These are phyloP conservation scores for Rhizophora mangle DNA, from an alignment of 345 rosid species.

Conservation along the genomic window DNA sequence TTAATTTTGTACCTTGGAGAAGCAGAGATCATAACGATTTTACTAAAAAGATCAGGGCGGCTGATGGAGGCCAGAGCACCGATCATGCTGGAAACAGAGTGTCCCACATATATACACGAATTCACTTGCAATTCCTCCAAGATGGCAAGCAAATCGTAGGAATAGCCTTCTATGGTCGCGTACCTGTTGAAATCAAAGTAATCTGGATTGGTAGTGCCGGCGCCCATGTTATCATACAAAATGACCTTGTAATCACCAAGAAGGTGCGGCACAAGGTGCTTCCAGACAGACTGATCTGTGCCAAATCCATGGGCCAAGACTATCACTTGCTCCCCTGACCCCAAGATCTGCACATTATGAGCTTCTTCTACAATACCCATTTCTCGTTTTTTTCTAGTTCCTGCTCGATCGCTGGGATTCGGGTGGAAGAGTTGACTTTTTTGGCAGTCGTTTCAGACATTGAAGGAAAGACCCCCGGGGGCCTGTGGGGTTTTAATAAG, in stretches of 20 bases:
- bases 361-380: conserved; percentile 88
- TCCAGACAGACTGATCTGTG: conserved; percentile 93
- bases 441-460: background rate
- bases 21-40: conserved; percentile 62
- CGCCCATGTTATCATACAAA: conserved; percentile 84
- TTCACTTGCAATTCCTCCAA: conserved; percentile 57
- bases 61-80: conserved; percentile 76
- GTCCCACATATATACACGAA: conserved; percentile 70
- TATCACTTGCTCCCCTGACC: conserved; percentile 52
- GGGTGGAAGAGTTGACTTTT: conserved; percentile 1
- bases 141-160: conserved; percentile 75
- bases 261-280: conserved; percentile 82
- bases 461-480: background rate
- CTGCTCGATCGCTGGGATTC: too few relatives aligned
- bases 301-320: conserved; percentile 89
- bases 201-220: conserved; percentile 88
- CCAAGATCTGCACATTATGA: conserved; percentile 71
- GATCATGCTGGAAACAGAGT: conserved; percentile 82
- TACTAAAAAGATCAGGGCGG: conserved; percentile 78
- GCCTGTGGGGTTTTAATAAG: background rate
- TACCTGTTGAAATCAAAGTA: conserved; percentile 80
- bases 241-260: conserved; percentile 60
- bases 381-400: background rate
- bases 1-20: conserved; percentile 60
- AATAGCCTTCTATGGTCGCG: conserved; percentile 67